phyloP scores from a whole-genome alignment of 306 rosid species.

The Lagenaria siceraria region DNA sequence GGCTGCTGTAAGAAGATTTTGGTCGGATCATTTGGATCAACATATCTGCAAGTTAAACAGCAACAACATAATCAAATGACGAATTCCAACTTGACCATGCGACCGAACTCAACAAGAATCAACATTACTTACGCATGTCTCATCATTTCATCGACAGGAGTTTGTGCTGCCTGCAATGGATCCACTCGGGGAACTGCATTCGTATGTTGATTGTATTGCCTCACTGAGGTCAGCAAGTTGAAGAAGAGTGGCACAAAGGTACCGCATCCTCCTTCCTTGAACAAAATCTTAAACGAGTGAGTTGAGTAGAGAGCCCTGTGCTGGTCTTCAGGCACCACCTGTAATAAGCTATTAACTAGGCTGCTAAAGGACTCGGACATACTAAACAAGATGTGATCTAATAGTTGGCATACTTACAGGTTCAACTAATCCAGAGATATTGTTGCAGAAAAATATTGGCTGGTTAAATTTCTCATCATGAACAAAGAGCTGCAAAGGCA shows the following conservation, averaged over 20 bases:
- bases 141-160: constrained; percentile 98
- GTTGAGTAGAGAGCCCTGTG: constrained; percentile 72
- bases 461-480: constrained; percentile 85
- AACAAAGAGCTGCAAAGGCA: constrained; percentile 57
- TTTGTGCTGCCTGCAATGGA: constrained; percentile 87
- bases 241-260: constrained; percentile 92
- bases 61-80: not conserved
- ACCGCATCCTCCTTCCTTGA: constrained; percentile 98
- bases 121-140: constrained; percentile 73
- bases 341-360: not conserved
- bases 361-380: not conserved
- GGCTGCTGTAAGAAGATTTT: constrained; percentile 96
- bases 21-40: constrained; percentile 96
- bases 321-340: constrained; percentile 85
- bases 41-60: constrained; percentile 54
- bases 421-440: constrained; percentile 82
- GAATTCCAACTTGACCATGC: not conserved
- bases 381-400: not conserved
- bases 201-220: constrained; percentile 51
- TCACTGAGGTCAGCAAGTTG: constrained; percentile 75
- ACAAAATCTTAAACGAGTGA: constrained; percentile 74
- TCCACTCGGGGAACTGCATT: constrained; percentile 41
- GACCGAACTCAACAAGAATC: not conserved
- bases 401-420: constrained; percentile 47
- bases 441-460: constrained; percentile 94